Conservation (phyloP, 805 yeast genomes). For the Metschnikowia peoriensis region DNA sequence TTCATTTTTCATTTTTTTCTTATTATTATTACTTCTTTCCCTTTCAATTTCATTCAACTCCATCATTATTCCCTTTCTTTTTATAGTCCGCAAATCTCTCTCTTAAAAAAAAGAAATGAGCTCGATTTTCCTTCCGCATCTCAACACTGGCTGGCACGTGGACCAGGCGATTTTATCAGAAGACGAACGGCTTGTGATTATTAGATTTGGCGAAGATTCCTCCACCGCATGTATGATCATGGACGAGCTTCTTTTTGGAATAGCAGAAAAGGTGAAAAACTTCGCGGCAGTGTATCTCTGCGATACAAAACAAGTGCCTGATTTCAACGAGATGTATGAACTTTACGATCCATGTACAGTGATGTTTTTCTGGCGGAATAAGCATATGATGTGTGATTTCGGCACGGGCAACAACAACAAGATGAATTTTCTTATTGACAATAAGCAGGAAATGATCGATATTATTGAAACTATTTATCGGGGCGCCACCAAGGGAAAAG, state of each 20-base stretch:
- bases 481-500: slow-evolving; percentile 91
- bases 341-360: slow-evolving; percentile 85
- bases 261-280: slow-evolving; percentile 81
- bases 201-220: slow-evolving; percentile 81
- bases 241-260: slow-evolving; percentile 79
- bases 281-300: slow-evolving; percentile 88
- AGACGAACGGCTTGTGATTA: slow-evolving; percentile 81
- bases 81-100: not conserved
- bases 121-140: slow-evolving; percentile 22
- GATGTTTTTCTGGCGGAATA: slow-evolving; percentile 90
- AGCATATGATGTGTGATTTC: slow-evolving; percentile 97
- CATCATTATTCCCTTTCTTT: too few species aligned
- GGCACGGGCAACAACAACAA: slow-evolving; percentile 98
- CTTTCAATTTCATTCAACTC: not conserved
- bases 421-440: slow-evolving; percentile 70
- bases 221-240: slow-evolving; percentile 81
- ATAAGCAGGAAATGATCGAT: slow-evolving; percentile 88
- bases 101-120: slow-evolving; percentile 14
- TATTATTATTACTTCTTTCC: too few species aligned
- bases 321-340: slow-evolving; percentile 86
- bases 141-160: slow-evolving; percentile 61
- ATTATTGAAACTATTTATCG: slow-evolving; percentile 85
- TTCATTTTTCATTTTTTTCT: too few species aligned
- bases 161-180: slow-evolving; percentile 95
- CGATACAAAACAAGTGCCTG: slow-evolving; percentile 86